Percentiles rank a stretch among this genome's conserved stretches.
Evolutionary conservation across 1,284 basidiomycete genomes (phyloP).

Genomic region (Gymnopus androsaceus): DNA sequence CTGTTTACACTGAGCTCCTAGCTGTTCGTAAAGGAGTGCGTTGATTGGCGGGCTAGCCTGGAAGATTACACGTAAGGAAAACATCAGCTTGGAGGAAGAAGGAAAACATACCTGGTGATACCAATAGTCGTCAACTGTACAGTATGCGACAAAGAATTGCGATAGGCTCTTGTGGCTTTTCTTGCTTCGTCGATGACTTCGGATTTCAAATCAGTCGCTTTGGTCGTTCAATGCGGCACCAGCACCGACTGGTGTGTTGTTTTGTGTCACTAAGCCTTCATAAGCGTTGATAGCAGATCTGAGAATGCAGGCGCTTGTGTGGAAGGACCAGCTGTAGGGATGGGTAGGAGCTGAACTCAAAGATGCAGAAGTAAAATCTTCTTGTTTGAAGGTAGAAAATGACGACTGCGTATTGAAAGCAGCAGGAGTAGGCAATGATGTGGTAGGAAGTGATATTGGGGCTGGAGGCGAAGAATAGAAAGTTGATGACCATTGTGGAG

Average conservation of each 20-base stretch:
- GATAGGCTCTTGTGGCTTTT: conserved; percentile 63
- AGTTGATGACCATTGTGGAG: conserved; percentile 12
- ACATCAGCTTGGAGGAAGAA: conserved; percentile 5
- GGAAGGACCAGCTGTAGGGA: conserved; percentile 28
- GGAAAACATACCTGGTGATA: conserved; percentile 64
- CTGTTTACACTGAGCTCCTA: conserved; percentile 89
- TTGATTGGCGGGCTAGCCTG: conserved; percentile 64
- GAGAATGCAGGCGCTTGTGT: conserved; percentile 48
- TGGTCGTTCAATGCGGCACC: conserved; percentile 46
- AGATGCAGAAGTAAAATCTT: conserved; percentile 20
- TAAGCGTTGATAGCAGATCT: conserved; percentile 62
- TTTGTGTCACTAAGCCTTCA: conserved; percentile 70
- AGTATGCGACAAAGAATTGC: conserved; percentile 65
- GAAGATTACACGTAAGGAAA: conserved; percentile 17
- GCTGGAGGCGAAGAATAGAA: conserved; percentile 1
- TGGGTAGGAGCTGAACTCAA: conserved; percentile 20
- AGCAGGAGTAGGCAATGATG: conserved; percentile 25
- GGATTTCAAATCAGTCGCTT: conserved; percentile 24
- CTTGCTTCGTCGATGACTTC: conserved; percentile 41
- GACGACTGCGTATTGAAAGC: conserved; percentile 18
- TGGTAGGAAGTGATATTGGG: conserved; percentile 13
- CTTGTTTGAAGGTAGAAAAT: not conserved
- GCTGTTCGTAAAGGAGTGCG: conserved; percentile 71
- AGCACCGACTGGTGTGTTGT: conserved; percentile 51
- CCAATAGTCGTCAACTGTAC: conserved; percentile 73